Base-by-base conservation (phyloP, 1,139 yeast genomes). In the Suhomyces wounanorum region DNA sequence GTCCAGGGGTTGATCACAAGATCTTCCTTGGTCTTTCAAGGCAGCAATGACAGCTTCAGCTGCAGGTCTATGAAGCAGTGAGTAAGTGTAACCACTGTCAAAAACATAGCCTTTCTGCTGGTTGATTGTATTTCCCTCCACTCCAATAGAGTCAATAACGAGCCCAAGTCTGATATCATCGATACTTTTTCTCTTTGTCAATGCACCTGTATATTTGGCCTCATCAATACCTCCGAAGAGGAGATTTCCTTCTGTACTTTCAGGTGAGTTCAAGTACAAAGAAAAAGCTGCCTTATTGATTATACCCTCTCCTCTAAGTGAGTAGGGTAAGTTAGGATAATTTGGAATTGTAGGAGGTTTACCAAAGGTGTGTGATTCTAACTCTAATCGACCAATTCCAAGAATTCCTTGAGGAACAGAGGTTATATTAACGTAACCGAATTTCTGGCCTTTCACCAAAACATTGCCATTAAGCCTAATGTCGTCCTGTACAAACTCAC, bases 341-440 rank as follows among this genome's bases (percentile, higher is more conserved):
- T 16, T 17, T 17, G 38, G 11, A 3, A 36, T 36, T 14, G 42
- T 43, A 3, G 42, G 41, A 17, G 8, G n/a, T 14, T 7, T n/a
- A 21, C n/a, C 26, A 2, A 31, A 40, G 11, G 8, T 11, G 2
- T 9, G 16, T 10, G 40, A 39, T 31, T 46, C 52, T 16, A 11
- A 23, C 11, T 18, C 8, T 6, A 16, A 9, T 23, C 42, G 36
- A 13, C 87, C 87, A 52, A 85, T 79, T 23, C 70, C 70, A 9
- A 66, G 52, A n/a, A 66, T 58, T 21, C 66, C 66, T 21, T 50
- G 49, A 11, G 39, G 35, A 5, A 17, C 44, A 8, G 45, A 23
- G 57, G 64, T 55, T 23, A 39, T 23, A 52, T 57, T 55, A 21
- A 58, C 66, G 30, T 58, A 58, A 5, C 60, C 69, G 47, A 66